Evolutionary conservation across 768 basidiomycete species (phyloP).

Genomic region (Suillus bovinus): DNA sequence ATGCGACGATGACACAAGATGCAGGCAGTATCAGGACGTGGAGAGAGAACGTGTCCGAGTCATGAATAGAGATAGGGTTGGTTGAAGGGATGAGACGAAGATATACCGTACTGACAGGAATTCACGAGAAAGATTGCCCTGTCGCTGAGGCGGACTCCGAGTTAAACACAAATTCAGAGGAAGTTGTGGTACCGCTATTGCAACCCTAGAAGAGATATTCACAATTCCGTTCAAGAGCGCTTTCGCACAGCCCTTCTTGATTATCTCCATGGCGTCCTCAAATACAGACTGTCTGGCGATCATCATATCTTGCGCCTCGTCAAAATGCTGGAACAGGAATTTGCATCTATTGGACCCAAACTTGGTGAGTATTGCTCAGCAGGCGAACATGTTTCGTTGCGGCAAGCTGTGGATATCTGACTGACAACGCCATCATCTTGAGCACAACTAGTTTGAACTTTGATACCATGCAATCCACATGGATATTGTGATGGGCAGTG

Average conservation of each 20-base stretch:
- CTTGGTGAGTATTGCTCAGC: conserved; percentile 35
- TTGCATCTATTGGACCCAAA: conserved; percentile 30
- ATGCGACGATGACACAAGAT: too few relatives aligned
- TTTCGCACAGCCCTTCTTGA: conserved; percentile 43
- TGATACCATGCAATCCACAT: background rate
- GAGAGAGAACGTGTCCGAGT: conserved; percentile 68
- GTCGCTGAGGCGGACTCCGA: conserved; percentile 12
- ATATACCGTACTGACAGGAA: conserved; percentile 80
- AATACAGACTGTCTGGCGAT: conserved; percentile 35
- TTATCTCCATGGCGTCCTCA: conserved; percentile 43
- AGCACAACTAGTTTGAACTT: background rate
- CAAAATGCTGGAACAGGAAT: conserved; percentile 38
- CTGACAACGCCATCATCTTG: conserved; percentile 20
- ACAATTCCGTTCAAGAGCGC: conserved; percentile 41
- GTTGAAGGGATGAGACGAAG: conserved; percentile 75
- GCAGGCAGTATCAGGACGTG: conserved; percentile 73
- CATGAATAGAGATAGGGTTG: conserved; percentile 83
- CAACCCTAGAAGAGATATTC: conserved; percentile 24
- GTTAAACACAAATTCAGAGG: conserved; percentile 6
- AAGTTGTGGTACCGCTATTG: conserved; percentile 15
- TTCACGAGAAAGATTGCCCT: conserved; percentile 37
- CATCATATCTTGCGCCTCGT: conserved; percentile 38
- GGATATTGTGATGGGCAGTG: background rate
- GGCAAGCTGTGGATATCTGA: conserved; percentile 37
- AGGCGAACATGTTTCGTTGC: conserved; percentile 24